Percentiles rank a stretch among this genome's conserved stretches.
Evolutionary conservation across 208 protist species (phyloP).

Genomic region (Naegleria lovaniensis): DNA sequence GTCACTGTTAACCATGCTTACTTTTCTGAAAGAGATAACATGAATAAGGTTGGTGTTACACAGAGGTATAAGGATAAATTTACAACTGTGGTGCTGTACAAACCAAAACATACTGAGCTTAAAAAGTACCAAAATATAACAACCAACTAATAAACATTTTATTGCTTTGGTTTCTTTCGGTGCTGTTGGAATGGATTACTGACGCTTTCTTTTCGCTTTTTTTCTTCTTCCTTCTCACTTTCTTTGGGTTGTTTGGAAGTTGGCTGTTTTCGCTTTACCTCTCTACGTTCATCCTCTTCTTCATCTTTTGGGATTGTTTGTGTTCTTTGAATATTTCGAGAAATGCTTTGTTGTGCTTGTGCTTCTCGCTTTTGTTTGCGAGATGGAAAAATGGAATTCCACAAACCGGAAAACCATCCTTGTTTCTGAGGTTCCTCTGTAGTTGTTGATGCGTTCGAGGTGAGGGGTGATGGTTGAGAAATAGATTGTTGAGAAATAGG

Average conservation of each 20-base stretch:
- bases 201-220: background rate
- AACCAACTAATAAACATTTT: background rate
- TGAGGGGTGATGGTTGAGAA: too few species aligned
- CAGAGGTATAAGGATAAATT: background rate
- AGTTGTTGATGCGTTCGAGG: too few species aligned
- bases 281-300: background rate
- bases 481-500: too few species aligned
- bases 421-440: too few species aligned
- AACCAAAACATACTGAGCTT: background rate
- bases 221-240: background rate
- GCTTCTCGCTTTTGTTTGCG: too few species aligned
- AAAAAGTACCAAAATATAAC: background rate
- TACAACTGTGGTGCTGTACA: constrained; percentile 12
- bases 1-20: constrained; percentile 24
- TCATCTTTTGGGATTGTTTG: background rate
- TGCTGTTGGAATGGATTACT: background rate
- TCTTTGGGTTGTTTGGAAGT: background rate
- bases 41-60: constrained; percentile 13
- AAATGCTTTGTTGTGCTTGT: too few species aligned
- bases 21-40: background rate
- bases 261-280: background rate
- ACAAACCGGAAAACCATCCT: too few species aligned
- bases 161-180: background rate
- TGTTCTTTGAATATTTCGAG: too few species aligned
- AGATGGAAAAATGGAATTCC: too few species aligned